Evolutionary conservation across 768 basidiomycete genomes (phyloP).

Genomic region (Leccinum obscurum): DNA sequence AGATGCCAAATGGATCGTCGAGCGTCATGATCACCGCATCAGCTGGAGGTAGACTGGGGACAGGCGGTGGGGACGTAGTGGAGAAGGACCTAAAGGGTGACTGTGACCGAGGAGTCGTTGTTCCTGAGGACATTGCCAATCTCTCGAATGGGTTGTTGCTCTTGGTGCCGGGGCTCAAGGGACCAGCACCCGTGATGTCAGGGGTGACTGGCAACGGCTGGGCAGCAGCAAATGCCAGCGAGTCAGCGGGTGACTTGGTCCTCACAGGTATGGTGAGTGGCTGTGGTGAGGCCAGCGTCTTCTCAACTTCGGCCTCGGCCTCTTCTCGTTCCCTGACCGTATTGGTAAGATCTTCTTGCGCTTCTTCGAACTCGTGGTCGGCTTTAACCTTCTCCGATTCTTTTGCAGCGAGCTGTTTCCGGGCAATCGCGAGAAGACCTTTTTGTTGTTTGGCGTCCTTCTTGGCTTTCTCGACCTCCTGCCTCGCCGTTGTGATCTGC

Average conservation of each 20-base stretch:
- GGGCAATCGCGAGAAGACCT: conserved; percentile 90
- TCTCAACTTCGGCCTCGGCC: conserved; percentile 51
- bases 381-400: conserved; percentile 73
- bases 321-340: conserved; percentile 56
- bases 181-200: conserved; percentile 46
- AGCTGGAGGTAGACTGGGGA: conserved; percentile 29
- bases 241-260: conserved; percentile 44
- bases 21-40: conserved; percentile 9
- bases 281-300: conserved; percentile 15
- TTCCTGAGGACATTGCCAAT: conserved; percentile 49
- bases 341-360: conserved; percentile 50
- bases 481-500: conserved; percentile 68
- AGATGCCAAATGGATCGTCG: conserved; percentile 58
- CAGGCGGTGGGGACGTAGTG: conserved; percentile 36
- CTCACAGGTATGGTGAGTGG: conserved; percentile 28
- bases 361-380: conserved; percentile 73
- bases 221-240: conserved; percentile 60
- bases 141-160: conserved; percentile 94
- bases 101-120: conserved; percentile 46
- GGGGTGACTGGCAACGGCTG: conserved; percentile 75
- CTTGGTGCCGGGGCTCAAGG: conserved; percentile 52
- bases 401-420: conserved; percentile 87
- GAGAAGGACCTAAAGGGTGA: conserved; percentile 62
- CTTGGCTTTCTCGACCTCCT: conserved; percentile 80
- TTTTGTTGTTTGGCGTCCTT: conserved; percentile 97